Base-by-base conservation (phyloP, 2,329 filamentous ascomycete genomes). In the Arthroderma sp. region DNA sequence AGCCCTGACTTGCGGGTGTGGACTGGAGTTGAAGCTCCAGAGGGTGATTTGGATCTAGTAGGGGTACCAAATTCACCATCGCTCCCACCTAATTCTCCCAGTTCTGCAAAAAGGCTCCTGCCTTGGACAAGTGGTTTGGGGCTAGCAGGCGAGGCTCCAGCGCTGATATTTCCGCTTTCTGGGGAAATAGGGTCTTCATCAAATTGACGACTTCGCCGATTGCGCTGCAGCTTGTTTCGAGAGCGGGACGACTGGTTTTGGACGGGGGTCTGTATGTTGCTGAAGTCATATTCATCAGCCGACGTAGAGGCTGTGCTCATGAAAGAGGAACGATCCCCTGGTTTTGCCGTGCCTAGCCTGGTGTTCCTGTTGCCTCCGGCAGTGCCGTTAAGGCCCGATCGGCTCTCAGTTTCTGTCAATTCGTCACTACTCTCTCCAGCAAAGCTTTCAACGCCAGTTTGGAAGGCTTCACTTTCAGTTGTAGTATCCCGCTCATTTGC, bases 391-490 rank as follows among this genome's bases (percentile, higher is more conserved):
- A 61, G 62, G 32, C 10, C 58, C 61, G 34, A 58, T 47, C 56
- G 68, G 43, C 71, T 74, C 61, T 95, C 89, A 0, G 88, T 96
- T 65, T 94, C 89, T 1, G 87, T 94, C 40, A 83, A 70, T 52
- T 87, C 83, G 49, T 86, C 85, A 46, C 78, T 83, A 57, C 81
- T 87, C 10, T 85, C 83, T 55, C 73, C 73, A 44, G 70, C 72
- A 50, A 80, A 66, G 49, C 72, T 78, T 59, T 96, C 91, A 10
- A 80, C 77, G n/a, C 85, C 87, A 3, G 89, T 95, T 61, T 94
- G 84, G 76, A 96, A 96, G 50, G 86, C 86, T 53, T 96, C 89
- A 7, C 87, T 94, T 65, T 94, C 88, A 0, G 86, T 94, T 8
- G 71, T 76, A 5, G 69, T 74, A 45, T 75, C 75, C 29, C 79